These are phyloP conservation scores for Calocera viscosa DNA, from an alignment of 768 basidiomycete genomes.

Conservation along the genomic window DNA sequence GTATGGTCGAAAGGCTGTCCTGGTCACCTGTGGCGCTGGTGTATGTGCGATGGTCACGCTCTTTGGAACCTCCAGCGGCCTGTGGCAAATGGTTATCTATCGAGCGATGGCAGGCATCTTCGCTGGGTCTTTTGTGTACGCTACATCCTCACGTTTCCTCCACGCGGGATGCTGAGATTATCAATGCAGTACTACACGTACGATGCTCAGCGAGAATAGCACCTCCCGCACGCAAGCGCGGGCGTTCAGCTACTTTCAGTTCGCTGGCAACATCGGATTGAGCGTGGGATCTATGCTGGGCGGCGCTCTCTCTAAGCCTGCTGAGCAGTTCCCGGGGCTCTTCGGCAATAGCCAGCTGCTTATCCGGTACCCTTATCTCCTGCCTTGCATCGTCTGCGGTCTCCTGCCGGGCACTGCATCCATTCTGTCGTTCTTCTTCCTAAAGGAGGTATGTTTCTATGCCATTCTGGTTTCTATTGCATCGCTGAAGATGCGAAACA, in stretches of 20 bases:
- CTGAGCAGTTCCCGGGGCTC: conserved; percentile 6
- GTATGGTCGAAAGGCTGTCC: conserved; percentile 15
- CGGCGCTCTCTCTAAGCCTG: conserved; percentile 13
- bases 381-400: conserved; percentile 2
- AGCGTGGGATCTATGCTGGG: conserved; percentile 7
- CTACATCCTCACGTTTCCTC: neutral
- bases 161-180: neutral
- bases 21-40: conserved; percentile 12
- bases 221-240: conserved; percentile 15
- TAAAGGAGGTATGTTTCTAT: conserved; percentile 8
- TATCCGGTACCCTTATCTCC: conserved; percentile 7
- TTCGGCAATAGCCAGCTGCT: conserved; percentile 1
- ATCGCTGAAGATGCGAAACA: neutral
- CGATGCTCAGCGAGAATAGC: conserved; percentile 16
- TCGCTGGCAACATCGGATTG: conserved; percentile 13
- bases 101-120: conserved; percentile 15
- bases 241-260: conserved; percentile 15
- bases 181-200: conserved; percentile 10
- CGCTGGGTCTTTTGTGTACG: conserved; percentile 14
- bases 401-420: neutral
- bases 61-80: conserved; percentile 13
- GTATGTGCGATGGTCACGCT: conserved; percentile 7
- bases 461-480: neutral
- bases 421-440: conserved; percentile 1
- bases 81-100: conserved; percentile 16